phyloP scores from a whole-genome alignment of 176 grass and related monocot species.

The Cymbopogon citratus region DNA sequence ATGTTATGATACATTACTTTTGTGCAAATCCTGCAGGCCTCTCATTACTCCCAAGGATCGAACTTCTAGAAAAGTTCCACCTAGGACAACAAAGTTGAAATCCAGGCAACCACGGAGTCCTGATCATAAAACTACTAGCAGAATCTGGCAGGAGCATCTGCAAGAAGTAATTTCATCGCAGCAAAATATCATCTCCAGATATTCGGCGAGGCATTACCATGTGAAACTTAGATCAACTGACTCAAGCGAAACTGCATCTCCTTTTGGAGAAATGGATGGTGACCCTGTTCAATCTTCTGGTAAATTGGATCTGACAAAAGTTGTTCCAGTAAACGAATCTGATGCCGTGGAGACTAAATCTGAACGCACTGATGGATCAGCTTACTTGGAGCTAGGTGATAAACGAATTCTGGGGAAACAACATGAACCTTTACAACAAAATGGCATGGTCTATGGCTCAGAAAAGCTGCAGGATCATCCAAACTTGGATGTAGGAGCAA shows the following conservation, averaged over 20 bases:
- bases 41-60: conserved; percentile 44
- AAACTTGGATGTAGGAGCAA: conserved; percentile 8
- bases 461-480: conserved; percentile 33
- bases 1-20: conserved; percentile 31
- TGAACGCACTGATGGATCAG: conserved; percentile 29
- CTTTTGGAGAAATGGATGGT: conserved; percentile 29
- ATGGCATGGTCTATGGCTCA: conserved; percentile 32
- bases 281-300: conserved; percentile 19
- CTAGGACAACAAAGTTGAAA: conserved; percentile 75
- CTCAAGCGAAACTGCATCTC: conserved; percentile 41
- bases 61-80: conserved; percentile 56
- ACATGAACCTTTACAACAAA: conserved; percentile 35
- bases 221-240: conserved; percentile 46
- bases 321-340: conserved; percentile 40
- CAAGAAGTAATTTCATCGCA: conserved; percentile 76
- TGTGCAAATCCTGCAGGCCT: conserved; percentile 44
- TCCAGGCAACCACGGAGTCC: conserved; percentile 33
- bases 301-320: conserved; percentile 41
- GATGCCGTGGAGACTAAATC: conserved; percentile 12
- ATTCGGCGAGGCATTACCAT: conserved; percentile 38
- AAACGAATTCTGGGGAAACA: conserved; percentile 20
- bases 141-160: conserved; percentile 48
- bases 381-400: conserved; percentile 23
- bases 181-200: conserved; percentile 56
- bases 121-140: conserved; percentile 41